Evolutionary conservation across 192 early-diverging fungal species (phyloP).

Genomic region (Blastocladiella britannica): DNA sequence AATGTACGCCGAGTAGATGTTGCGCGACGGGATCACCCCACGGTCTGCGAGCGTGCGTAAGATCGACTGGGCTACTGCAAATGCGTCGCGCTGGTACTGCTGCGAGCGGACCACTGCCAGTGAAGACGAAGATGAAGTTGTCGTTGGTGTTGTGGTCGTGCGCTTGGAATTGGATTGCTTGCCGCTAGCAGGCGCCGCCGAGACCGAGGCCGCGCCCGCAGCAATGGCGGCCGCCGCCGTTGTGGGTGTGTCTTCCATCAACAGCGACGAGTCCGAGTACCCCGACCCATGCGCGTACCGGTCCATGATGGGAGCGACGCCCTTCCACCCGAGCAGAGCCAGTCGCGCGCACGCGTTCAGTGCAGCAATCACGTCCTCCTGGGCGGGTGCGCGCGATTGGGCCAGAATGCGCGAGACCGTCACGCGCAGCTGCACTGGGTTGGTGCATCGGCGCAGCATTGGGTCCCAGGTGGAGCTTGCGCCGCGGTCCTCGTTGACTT

Average conservation of each 20-base stretch:
- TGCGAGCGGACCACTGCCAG: too few relatives aligned
- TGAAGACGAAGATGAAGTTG: too few relatives aligned
- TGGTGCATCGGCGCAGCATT: not conserved
- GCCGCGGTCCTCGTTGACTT: not conserved
- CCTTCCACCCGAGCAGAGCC: not conserved
- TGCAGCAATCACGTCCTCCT: not conserved
- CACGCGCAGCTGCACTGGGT: not conserved
- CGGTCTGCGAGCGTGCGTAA: not conserved
- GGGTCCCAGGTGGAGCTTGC: not conserved
- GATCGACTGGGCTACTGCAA: not conserved
- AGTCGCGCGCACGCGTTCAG: not conserved
- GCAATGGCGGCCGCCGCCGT: not conserved
- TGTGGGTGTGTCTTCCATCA: too few relatives aligned
- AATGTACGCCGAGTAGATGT: not conserved
- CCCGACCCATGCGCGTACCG: too few relatives aligned
- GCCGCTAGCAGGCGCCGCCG: too few relatives aligned
- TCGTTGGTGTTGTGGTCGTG: too few relatives aligned
- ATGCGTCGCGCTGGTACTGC: not conserved
- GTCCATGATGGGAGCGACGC: not conserved
- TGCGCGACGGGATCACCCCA: not conserved
- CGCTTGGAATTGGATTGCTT: too few relatives aligned
- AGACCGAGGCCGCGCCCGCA: not conserved
- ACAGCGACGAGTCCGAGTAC: too few relatives aligned
- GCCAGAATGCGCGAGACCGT: not conserved
- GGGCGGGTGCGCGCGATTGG: not conserved